phyloP scores from a whole-genome alignment of 495 filamentous ascomycete species.

The Neurospora tetraspora region DNA sequence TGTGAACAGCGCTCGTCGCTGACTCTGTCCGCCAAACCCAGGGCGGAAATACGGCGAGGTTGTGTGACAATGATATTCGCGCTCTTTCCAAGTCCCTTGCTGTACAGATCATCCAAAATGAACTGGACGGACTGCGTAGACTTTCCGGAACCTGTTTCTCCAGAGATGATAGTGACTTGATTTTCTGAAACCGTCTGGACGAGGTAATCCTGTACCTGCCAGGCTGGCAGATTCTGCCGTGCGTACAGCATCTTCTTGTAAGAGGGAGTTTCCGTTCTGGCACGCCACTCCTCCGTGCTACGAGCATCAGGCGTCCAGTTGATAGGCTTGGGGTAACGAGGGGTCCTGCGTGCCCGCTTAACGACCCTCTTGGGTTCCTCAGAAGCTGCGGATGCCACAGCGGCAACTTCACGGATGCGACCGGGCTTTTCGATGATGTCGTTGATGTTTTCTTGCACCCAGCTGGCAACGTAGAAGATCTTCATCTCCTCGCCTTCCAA shows the following conservation, averaged over 20 bases:
- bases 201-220: slow-evolving; percentile 69
- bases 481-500: slow-evolving; percentile 73
- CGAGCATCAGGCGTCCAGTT: slow-evolving; percentile 29
- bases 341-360: slow-evolving; percentile 23
- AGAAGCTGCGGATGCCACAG: slow-evolving; percentile 49
- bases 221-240: slow-evolving; percentile 72
- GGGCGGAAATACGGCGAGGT: slow-evolving; percentile 85
- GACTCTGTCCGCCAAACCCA: slow-evolving; percentile 89
- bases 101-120: slow-evolving; percentile 83
- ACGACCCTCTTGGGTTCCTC: slow-evolving; percentile 28
- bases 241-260: slow-evolving; percentile 61
- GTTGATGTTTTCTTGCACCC: slow-evolving; percentile 72
- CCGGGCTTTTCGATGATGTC: slow-evolving; percentile 74
- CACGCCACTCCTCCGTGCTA: slow-evolving; percentile 38
- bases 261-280: slow-evolving; percentile 36
- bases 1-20: slow-evolving; percentile 76
- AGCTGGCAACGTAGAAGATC: slow-evolving; percentile 80
- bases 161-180: slow-evolving; percentile 91
- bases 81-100: slow-evolving; percentile 56
- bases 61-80: slow-evolving; percentile 97
- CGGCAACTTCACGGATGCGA: slow-evolving; percentile 68
- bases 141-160: slow-evolving; percentile 94
- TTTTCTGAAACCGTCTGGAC: slow-evolving; percentile 58
- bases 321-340: slow-evolving; percentile 44
- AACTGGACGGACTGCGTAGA: slow-evolving; percentile 97